Evolutionary conservation across 2,329 filamentous ascomycete species (phyloP), one percentile per base, ranked within the genome.

Genomic region (Colletotrichum costaricense): DNA sequence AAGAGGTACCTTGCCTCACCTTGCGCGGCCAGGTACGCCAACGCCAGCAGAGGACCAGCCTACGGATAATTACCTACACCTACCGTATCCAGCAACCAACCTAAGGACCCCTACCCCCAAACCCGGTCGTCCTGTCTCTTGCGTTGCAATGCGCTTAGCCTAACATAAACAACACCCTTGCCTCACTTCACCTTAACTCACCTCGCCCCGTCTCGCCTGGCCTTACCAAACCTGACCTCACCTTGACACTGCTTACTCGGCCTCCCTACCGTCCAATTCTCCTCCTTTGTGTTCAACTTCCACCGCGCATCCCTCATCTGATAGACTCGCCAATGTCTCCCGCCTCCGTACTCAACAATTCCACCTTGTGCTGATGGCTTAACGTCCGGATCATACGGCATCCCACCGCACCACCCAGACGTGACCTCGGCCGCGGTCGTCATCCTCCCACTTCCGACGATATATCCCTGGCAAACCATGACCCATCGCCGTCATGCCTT

Each of bases 401-500:
- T 72, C 33, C 30, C 42, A 62, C 63, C 59, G 64, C 64, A 33
- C 28, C 64, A 14, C 26, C 38, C 28, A 69, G 42, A n/a, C 63
- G 46, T 28, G 35, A 42, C 71, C 38, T 60, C 59, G 30, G 67
- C 71, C 38, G 64, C 59, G 30, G 67, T 72, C 56, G 58, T 74
- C 69, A 72, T 68, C 55, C 38, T 68, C 57, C 69, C 56, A 62
- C 59, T 60, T 67, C 57, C n/a, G 30, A 60, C 55, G 26, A 52
- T 67, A 35, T 38, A 71, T 73, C 73, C 68, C 64, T 75, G 68
- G 65, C 74, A 73, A 75, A 75, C 74, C 55, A 86, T 85, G 83
- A 83, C 75, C 80, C 79, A 77, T 79, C 78, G 80, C 79, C 80
- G 82, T 76, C 78, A 91, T 91, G 89, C 88, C 89, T 78, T 89